Base-by-base conservation (phyloP, 768 basidiomycete species). In the Leccinum longicurvipes region DNA sequence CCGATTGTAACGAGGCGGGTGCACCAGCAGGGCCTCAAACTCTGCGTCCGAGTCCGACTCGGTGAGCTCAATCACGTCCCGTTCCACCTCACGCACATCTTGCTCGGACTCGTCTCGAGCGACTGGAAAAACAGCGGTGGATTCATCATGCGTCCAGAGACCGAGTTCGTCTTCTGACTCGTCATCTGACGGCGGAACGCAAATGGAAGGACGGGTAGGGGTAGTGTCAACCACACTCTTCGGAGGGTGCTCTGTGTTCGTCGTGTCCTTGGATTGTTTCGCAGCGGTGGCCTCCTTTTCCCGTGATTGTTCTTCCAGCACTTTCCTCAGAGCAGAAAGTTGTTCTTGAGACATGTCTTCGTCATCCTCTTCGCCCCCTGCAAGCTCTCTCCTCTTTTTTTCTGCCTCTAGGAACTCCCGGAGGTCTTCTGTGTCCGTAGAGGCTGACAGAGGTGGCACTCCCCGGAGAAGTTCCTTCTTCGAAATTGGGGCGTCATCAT, bases 361-460 rank as follows among this genome's bases (percentile, higher is more conserved):
- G 2, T 66, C 66, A 0, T 67, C 67, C n/a, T 61, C 63, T 28
- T 63, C 71, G 4, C 66, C 70, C 12, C 66, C 63, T 6, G 58
- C 62, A 50, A 76, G 51, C 54, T 79, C 81, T 62, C 74, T 81
- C 49, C 82, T 74, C 58, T 61, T 70, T 62, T 66, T 72, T 66
- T 91, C 89, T 1, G 82, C 84, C 54, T 85, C 81, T 64, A 90
- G 57, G 53, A 91, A 91, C 25, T 84, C 83, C 48, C 71, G 72
- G 48, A 91, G 73, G 63, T 88, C 87, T 47, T 82, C 78, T 11
- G 82, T 82, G 60, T 87, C 84, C 10, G 74, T 74, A 1, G 82
- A 69, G 32, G 69, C 70, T 1, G 71, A 71, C 32, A 77, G 74
- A 15, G 79, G 81, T 63, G 78, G 80, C 57, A 80, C 70, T 54